Evolutionary conservation across 176 grass and related monocot species (phyloP).

Genomic region (Typha latifolia): DNA sequence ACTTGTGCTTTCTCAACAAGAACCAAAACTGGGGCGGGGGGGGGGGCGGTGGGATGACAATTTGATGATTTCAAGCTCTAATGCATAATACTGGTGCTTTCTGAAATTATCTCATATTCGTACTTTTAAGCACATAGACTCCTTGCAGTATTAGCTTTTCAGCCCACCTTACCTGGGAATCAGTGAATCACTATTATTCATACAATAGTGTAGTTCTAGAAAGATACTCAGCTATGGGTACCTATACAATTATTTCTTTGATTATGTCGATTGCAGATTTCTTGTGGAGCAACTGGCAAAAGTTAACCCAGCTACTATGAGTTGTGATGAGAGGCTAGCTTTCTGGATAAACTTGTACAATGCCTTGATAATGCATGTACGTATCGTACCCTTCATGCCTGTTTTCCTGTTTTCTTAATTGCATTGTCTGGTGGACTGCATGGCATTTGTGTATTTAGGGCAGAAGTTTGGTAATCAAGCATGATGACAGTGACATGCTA

Average conservation of each 20-base stretch:
- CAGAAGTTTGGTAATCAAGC: neutral
- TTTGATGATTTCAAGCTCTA: no score
- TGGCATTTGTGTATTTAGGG: neutral
- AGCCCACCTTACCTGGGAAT: neutral
- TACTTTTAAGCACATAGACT: constrained; percentile 3
- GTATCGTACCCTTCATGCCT: constrained; percentile 25
- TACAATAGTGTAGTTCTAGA: neutral
- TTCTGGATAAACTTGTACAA: constrained; percentile 99
- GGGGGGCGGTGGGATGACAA: no score
- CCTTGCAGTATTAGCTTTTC: constrained; percentile 10
- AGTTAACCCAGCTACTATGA: constrained; percentile 59
- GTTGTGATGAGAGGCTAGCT: constrained; percentile 63
- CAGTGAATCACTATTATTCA: neutral
- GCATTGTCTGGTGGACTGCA: neutral
- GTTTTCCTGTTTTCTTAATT: constrained; percentile 1
- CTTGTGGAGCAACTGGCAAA: constrained; percentile 90
- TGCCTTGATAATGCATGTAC: constrained; percentile 98
- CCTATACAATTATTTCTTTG: neutral
- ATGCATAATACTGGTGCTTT: neutral
- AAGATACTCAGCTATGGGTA: neutral
- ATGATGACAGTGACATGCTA: neutral
- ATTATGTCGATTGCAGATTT: constrained; percentile 39
- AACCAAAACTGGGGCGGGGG: no score
- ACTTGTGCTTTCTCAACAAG: no score
- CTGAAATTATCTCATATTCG: neutral